Conservation (phyloP, 371 early-diverging fungal genomes). For the Lichtheimia corymbifera region DNA sequence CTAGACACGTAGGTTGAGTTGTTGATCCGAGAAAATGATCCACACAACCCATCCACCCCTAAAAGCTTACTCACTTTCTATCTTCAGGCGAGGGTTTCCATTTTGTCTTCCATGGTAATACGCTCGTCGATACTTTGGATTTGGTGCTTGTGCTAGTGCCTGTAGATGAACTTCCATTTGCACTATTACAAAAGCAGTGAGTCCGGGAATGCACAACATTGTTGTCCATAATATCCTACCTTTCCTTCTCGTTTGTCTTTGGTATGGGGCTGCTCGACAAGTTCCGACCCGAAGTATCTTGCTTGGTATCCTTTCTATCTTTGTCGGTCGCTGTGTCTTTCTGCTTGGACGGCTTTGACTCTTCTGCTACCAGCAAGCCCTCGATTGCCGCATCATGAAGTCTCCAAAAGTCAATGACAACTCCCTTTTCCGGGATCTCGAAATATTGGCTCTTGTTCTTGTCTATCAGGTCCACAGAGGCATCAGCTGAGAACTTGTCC, state of each 20-base stretch:
- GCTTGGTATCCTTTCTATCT: too few relatives aligned
- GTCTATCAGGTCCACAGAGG: too few relatives aligned
- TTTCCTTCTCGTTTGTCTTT: slow-evolving; percentile 28
- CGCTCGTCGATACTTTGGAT: slow-evolving; percentile 43
- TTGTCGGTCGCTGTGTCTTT: not conserved
- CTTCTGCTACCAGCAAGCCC: too few relatives aligned
- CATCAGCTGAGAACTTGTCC: slow-evolving; percentile 35
- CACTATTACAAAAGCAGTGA: not conserved
- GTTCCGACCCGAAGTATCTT: too few relatives aligned
- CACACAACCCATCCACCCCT: not conserved
- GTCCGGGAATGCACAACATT: not conserved
- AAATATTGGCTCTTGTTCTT: too few relatives aligned
- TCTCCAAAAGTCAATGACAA: too few relatives aligned
- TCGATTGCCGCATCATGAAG: too few relatives aligned
- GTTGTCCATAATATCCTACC: slow-evolving; percentile 10
- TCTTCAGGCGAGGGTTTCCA: slow-evolving; percentile 58
- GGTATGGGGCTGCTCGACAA: not conserved
- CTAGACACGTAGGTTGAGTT: slow-evolving; percentile 20
- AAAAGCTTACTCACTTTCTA: slow-evolving; percentile 32
- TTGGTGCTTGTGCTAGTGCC: slow-evolving; percentile 7
- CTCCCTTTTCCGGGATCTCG: too few relatives aligned
- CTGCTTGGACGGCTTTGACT: not conserved
- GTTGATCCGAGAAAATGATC: not conserved
- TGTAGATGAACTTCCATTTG: too few relatives aligned
- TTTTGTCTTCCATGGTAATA: slow-evolving; percentile 51